phyloP scores from a whole-genome alignment of 1,139 yeast genomes.

The Hyphopichia wangnamkhiaoensis region DNA sequence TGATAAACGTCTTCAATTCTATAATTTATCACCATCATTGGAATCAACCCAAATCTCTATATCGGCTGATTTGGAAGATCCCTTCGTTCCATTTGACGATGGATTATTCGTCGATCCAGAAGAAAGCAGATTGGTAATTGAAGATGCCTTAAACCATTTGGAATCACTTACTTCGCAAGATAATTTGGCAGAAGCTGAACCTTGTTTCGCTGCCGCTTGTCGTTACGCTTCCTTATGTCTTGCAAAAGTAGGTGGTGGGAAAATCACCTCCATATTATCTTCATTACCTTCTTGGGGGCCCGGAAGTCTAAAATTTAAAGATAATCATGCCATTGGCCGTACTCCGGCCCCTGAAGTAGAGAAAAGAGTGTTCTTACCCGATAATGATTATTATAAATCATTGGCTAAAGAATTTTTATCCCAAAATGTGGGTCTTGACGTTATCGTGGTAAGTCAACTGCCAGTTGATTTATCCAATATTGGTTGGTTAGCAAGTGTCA shows the following conservation, averaged over 20 bases:
- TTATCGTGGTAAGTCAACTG: constrained; percentile 66
- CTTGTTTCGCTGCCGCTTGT: constrained; percentile 80
- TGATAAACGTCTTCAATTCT: constrained; percentile 74
- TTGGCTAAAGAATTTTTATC: constrained; percentile 60
- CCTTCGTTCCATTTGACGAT: constrained; percentile 75
- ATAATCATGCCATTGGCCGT: constrained; percentile 36
- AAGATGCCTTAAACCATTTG: constrained; percentile 64
- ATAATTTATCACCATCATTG: constrained; percentile 58
- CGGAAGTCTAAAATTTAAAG: constrained; percentile 67
- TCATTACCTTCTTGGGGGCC: constrained; percentile 83
- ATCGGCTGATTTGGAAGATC: constrained; percentile 73
- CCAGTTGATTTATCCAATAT: constrained; percentile 75
- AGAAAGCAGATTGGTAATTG: constrained; percentile 63
- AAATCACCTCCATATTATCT: constrained; percentile 68
- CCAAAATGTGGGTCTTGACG: constrained; percentile 72
- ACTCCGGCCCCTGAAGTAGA: constrained; percentile 54
- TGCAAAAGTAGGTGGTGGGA: constrained; percentile 71
- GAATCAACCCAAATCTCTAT: constrained; percentile 67
- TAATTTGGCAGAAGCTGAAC: constrained; percentile 56
- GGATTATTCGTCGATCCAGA: constrained; percentile 83
- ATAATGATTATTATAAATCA: constrained; percentile 61
- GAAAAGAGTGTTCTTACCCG: constrained; percentile 54
- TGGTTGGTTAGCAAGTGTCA: constrained; percentile 62
- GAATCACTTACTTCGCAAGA: constrained; percentile 46
- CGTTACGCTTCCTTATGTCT: constrained; percentile 70